A percentile compares a stretch with the other conserved stretches of the same genome.
These are phyloP conservation scores for Dactylella cylindrospora DNA, from an alignment of 2,329 filamentous ascomycete genomes.

Conservation along the genomic window DNA sequence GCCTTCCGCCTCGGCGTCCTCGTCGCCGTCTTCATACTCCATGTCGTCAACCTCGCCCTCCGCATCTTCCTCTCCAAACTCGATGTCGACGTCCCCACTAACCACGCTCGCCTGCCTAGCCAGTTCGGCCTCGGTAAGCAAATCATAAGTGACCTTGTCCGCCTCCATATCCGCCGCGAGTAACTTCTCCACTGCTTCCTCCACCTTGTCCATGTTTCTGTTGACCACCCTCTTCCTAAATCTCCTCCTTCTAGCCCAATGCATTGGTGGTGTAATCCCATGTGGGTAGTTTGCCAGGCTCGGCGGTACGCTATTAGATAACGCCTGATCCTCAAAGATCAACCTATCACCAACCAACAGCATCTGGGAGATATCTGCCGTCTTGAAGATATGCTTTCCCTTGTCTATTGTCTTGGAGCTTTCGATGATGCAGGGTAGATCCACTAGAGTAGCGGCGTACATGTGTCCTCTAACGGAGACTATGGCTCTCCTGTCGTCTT, in stretches of 20 bases:
- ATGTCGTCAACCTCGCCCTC: constrained; percentile 50
- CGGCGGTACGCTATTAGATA: constrained; percentile 55
- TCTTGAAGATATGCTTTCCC: constrained; percentile 68
- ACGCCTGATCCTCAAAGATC: constrained; percentile 58
- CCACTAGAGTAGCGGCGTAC: constrained; percentile 68
- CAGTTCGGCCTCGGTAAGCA: constrained; percentile 53
- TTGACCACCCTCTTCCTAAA: constrained; percentile 62
- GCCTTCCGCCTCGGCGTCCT: constrained; percentile 52
- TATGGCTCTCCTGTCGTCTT: constrained; percentile 65
- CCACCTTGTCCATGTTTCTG: constrained; percentile 61
- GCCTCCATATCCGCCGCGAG: constrained; percentile 56
- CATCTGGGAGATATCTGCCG: constrained; percentile 66
- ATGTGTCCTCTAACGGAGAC: constrained; percentile 62
- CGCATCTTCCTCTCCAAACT: constrained; percentile 51
- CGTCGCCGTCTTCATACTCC: constrained; percentile 53
- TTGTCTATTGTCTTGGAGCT: constrained; percentile 75
- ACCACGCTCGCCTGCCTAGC: constrained; percentile 46
- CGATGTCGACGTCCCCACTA: constrained; percentile 50
- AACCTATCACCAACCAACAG: constrained; percentile 65
- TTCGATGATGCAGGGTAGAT: constrained; percentile 70
- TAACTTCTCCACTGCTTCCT: constrained; percentile 60
- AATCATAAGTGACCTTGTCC: constrained; percentile 53
- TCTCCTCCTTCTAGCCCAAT: constrained; percentile 61
- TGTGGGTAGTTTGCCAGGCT: constrained; percentile 59
- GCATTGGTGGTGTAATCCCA: constrained; percentile 64